Evolutionary conservation across 352 stramenopile genomes (phyloP).

Genomic region (Phytophthora chlamydospora): DNA sequence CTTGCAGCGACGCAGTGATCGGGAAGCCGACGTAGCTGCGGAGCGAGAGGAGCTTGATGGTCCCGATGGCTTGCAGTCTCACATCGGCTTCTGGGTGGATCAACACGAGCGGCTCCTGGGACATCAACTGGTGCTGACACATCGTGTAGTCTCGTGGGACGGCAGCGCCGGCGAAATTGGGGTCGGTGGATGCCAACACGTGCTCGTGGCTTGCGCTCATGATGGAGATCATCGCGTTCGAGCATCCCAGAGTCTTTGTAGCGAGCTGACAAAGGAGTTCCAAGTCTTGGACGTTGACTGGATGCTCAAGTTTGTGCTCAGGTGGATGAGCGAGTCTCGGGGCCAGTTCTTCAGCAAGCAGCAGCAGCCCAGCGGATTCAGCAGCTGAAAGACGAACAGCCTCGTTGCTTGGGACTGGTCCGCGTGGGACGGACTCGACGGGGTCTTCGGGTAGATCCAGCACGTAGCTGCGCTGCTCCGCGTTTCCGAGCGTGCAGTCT

Average conservation of each 20-base stretch:
- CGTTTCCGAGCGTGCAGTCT: constrained; percentile 40
- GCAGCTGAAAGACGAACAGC: constrained; percentile 21
- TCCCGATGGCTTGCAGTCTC: constrained; percentile 41
- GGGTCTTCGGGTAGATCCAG: constrained; percentile 30
- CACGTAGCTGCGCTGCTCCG: constrained; percentile 40
- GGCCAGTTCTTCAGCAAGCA: constrained; percentile 15
- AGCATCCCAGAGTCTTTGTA: constrained; percentile 42
- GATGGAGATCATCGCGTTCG: constrained; percentile 53
- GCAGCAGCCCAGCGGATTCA: constrained; percentile 5
- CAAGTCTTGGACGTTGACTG: constrained; percentile 43
- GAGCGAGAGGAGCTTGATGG: constrained; percentile 38
- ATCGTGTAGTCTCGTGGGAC: constrained; percentile 54
- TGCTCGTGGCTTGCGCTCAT: constrained; percentile 46
- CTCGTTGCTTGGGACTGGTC: constrained; percentile 36
- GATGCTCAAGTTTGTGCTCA: constrained; percentile 22
- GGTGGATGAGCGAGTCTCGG: constrained; percentile 9
- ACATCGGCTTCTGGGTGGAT: constrained; percentile 65
- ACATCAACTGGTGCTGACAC: constrained; percentile 66
- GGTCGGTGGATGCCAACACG: constrained; percentile 47
- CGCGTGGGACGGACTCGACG: background rate
- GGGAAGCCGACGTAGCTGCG: constrained; percentile 71
- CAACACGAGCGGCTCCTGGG: constrained; percentile 47
- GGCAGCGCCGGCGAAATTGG: constrained; percentile 24
- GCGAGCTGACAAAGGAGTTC: constrained; percentile 57
- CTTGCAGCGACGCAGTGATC: constrained; percentile 23